phyloP scores from a whole-genome alignment of 192 early-diverging fungal species.

The Umbelopsis vinacea region DNA sequence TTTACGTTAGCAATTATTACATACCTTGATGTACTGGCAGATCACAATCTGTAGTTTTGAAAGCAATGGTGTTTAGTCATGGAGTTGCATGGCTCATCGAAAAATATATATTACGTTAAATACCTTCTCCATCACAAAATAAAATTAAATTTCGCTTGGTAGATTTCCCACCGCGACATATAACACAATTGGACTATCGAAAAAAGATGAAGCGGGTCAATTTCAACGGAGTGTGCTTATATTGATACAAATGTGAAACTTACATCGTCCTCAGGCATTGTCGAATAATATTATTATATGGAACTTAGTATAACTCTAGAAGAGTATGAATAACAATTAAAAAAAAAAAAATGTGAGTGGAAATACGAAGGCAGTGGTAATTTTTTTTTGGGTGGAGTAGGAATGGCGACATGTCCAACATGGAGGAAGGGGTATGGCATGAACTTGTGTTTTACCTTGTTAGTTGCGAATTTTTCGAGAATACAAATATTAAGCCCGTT shows the following conservation, averaged over 20 bases:
- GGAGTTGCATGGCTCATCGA: neutral
- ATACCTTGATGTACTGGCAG: constrained; percentile 36
- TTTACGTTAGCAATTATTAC: neutral
- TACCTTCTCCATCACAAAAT: constrained; percentile 57
- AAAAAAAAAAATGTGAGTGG: neutral
- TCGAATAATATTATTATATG: neutral
- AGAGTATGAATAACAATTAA: neutral
- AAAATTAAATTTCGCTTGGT: constrained; percentile 50
- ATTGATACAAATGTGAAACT: neutral
- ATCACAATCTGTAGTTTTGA: constrained; percentile 25
- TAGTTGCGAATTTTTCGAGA: neutral
- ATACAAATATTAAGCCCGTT: neutral
- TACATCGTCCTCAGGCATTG: constrained; percentile 7
- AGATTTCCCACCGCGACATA: constrained; percentile 51
- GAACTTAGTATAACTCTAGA: neutral
- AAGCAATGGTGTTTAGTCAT: neutral
- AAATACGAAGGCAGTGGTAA: neutral
- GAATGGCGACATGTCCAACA: neutral
- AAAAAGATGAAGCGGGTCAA: neutral
- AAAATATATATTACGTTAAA: neutral
- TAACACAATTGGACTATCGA: constrained; percentile 45
- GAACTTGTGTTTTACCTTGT: neutral
- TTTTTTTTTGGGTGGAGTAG: neutral
- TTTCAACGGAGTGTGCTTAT: too few species aligned
- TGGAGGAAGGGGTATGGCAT: neutral